Evolutionary conservation across 2,329 filamentous ascomycete species (phyloP).

Genomic region (Aspergillus brasiliensis): DNA sequence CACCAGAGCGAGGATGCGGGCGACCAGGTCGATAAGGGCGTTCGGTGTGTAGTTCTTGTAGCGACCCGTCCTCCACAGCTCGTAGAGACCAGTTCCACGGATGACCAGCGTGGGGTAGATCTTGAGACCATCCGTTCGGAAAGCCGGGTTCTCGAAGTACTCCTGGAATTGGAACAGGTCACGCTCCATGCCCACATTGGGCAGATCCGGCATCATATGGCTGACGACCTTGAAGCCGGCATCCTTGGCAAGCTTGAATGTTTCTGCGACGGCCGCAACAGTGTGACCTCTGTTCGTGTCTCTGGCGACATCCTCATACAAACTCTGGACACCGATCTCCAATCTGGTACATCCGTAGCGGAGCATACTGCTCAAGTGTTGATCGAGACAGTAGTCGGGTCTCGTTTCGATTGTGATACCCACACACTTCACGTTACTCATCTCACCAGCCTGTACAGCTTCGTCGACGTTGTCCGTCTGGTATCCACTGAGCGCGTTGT

Average conservation of each 20-base stretch:
- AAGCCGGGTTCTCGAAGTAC: conserved; percentile 95
- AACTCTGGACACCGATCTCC: conserved; percentile 91
- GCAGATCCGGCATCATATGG: conserved; percentile 99
- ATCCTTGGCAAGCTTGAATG: conserved; percentile 95
- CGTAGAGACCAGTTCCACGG: conserved; percentile 91
- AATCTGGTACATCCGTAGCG: conserved; percentile 95
- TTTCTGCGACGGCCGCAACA: conserved; percentile 91
- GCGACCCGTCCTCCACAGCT: conserved; percentile 92
- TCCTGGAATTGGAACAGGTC: conserved; percentile 96
- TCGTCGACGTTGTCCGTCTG: conserved; percentile 94
- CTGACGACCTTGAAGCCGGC: conserved; percentile 98
- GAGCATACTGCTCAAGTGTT: conserved; percentile 94
- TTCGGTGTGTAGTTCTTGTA: conserved; percentile 99
- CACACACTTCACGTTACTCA: conserved; percentile 97
- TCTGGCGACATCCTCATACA: conserved; percentile 97
- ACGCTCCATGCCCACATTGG: conserved; percentile 97
- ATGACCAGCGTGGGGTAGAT: conserved; percentile 98
- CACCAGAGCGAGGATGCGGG: conserved; percentile 90
- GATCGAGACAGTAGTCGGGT: conserved; percentile 93
- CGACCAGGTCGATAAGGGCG: conserved; percentile 90
- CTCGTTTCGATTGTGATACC: conserved; percentile 98
- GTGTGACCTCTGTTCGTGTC: conserved; percentile 98
- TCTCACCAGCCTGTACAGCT: conserved; percentile 88
- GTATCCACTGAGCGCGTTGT: conserved; percentile 96
- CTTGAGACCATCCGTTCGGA: conserved; percentile 94